Percentiles rank a stretch among this genome's conserved stretches.
Evolutionary conservation across 1,284 basidiomycete species (phyloP).

Genomic region (Papiliotrema nemorosa): DNA sequence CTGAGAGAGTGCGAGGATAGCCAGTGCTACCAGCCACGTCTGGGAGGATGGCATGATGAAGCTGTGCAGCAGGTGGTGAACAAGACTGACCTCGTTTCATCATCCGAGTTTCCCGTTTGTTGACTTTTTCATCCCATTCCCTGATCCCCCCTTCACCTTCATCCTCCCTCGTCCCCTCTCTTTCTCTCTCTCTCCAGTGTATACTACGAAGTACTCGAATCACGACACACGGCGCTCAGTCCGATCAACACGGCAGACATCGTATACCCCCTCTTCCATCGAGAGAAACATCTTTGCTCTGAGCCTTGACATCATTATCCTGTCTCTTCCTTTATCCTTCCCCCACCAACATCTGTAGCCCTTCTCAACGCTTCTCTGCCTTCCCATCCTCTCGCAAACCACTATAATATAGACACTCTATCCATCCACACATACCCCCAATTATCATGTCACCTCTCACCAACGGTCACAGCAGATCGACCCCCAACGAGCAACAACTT

Average conservation of each 20-base stretch:
- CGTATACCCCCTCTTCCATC: no score
- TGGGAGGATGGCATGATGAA: slow-evolving; percentile 56
- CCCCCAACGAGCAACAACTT: not conserved
- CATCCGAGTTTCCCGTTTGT: no score
- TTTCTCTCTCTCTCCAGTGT: not conserved
- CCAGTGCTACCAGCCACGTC: slow-evolving; percentile 48
- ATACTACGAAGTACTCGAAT: not conserved
- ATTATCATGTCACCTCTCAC: no score
- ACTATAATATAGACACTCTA: not conserved
- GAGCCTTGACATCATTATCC: no score
- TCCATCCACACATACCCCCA: not conserved
- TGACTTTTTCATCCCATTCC: not conserved
- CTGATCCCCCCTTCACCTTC: not conserved
- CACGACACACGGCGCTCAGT: no score
- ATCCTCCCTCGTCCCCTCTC: not conserved
- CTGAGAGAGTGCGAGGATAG: slow-evolving; percentile 42
- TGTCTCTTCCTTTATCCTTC: no score
- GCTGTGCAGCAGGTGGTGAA: no score
- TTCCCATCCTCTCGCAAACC: not conserved
- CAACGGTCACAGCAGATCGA: not conserved
- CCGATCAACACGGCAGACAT: no score
- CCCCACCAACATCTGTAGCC: no score
- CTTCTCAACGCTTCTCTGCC: no score
- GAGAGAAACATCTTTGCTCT: no score
- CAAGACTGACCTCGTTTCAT: slow-evolving; percentile 34